phyloP scores from a whole-genome alignment of 116 monocot species.

The Thalassia testudinum region DNA sequence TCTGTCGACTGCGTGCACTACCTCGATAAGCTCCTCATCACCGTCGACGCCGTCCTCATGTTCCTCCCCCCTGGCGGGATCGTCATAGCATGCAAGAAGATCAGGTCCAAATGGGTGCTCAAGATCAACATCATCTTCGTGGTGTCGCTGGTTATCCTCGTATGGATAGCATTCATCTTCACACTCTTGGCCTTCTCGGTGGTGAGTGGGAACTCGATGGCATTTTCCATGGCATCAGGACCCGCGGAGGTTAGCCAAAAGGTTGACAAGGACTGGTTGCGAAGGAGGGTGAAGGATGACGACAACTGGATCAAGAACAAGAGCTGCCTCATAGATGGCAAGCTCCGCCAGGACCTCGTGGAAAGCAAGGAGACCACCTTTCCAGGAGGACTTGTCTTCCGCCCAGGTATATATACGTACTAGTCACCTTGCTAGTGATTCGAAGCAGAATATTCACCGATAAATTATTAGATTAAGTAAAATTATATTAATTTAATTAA shows the following conservation, averaged over 20 bases:
- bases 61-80: constrained; percentile 31
- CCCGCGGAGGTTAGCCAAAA: constrained; percentile 34
- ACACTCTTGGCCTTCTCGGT: constrained; percentile 47
- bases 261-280: constrained; percentile 32
- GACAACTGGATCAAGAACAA: constrained; percentile 26
- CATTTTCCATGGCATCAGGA: constrained; percentile 14
- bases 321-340: constrained; percentile 14
- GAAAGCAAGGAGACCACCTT: background rate
- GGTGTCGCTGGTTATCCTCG: constrained; percentile 27
- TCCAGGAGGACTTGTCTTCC: constrained; percentile 7
- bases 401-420: no score
- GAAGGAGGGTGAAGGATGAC: constrained; percentile 12
- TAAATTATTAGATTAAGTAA: no score
- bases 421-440: no score
- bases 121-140: constrained; percentile 35
- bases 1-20: constrained; percentile 29
- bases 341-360: constrained; percentile 14
- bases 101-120: constrained; percentile 17
- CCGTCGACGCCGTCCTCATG: constrained; percentile 24
- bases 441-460: no score
- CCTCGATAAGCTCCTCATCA: constrained; percentile 31
- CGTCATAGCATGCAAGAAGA: constrained; percentile 32
- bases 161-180: constrained; percentile 33
- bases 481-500: no score
- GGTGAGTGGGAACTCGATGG: constrained; percentile 27